These are phyloP conservation scores for Macrocystidia cucumis DNA, from an alignment of 1,284 basidiomycete species.

Conservation along the genomic window DNA sequence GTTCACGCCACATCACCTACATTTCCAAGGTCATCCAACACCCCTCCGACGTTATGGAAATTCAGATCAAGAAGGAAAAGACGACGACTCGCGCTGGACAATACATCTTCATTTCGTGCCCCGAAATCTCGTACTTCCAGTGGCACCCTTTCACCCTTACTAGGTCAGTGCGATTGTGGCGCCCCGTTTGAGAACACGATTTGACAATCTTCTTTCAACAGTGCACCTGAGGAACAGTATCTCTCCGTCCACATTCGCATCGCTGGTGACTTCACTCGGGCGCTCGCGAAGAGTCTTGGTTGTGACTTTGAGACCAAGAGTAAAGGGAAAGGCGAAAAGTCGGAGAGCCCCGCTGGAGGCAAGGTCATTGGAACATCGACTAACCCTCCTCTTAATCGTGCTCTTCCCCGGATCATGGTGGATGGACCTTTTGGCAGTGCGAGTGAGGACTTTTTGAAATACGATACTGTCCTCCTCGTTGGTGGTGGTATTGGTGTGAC, in stretches of 20 bases:
- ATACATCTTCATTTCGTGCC: conserved; percentile 84
- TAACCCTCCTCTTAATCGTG: conserved; percentile 59
- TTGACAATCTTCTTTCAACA: conserved; percentile 18
- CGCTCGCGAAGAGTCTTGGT: conserved; percentile 74
- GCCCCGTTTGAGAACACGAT: neutral
- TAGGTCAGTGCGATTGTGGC: conserved; percentile 31
- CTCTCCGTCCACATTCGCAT: conserved; percentile 86
- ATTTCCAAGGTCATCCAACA: conserved; percentile 92
- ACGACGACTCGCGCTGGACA: conserved; percentile 74
- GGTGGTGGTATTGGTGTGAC: conserved; percentile 92
- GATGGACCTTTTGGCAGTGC: conserved; percentile 86
- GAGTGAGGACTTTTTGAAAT: conserved; percentile 81
- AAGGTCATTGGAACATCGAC: conserved; percentile 49
- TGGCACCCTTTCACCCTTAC: conserved; percentile 94
- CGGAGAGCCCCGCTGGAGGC: conserved; percentile 36
- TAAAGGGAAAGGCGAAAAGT: conserved; percentile 38
- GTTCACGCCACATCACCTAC: conserved; percentile 82
- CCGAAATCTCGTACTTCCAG: conserved; percentile 87
- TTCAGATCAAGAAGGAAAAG: conserved; percentile 93
- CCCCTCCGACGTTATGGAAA: conserved; percentile 83
- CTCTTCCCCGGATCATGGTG: conserved; percentile 84
- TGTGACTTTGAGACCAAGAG: conserved; percentile 66
- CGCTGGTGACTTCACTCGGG: conserved; percentile 81
- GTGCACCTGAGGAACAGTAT: conserved; percentile 87
- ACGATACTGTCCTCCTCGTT: conserved; percentile 78